phyloP scores from a whole-genome alignment of 1,139 yeast species.

The Taphrina deformans region DNA sequence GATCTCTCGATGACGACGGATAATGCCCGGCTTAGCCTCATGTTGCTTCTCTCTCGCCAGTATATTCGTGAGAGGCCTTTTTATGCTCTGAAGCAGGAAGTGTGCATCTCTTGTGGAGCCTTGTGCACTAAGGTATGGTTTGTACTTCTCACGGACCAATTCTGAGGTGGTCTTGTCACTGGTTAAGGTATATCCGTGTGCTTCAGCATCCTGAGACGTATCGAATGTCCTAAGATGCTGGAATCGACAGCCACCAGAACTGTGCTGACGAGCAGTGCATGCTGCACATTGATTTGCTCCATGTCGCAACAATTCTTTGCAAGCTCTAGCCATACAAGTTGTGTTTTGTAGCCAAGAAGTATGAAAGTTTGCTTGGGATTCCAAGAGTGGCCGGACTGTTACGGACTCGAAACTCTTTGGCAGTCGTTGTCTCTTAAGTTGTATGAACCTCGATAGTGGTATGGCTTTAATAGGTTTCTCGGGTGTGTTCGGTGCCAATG shows the following conservation, averaged over 20 bases:
- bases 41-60: not conserved
- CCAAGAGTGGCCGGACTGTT: not conserved
- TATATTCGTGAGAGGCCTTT: not conserved
- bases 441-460: not conserved
- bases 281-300: not conserved
- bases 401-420: not conserved
- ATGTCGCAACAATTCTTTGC: not conserved
- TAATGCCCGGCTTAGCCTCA: not conserved
- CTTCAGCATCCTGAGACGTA: not conserved
- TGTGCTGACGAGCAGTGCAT: not conserved
- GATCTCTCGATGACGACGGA: constrained; percentile 5
- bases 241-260: constrained; percentile 20
- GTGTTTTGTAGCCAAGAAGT: not conserved
- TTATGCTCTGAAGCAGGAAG: not conserved
- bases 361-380: not conserved
- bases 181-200: not conserved
- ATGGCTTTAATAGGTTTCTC: no score
- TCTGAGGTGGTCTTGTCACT: not conserved
- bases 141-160: not conserved
- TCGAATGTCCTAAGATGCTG: not conserved
- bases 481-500: no score
- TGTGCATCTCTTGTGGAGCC: not conserved
- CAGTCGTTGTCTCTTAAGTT: not conserved
- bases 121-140: not conserved
- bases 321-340: not conserved